phyloP scores from a whole-genome alignment of 192 early-diverging fungal species.

The Coemansia sp. region DNA sequence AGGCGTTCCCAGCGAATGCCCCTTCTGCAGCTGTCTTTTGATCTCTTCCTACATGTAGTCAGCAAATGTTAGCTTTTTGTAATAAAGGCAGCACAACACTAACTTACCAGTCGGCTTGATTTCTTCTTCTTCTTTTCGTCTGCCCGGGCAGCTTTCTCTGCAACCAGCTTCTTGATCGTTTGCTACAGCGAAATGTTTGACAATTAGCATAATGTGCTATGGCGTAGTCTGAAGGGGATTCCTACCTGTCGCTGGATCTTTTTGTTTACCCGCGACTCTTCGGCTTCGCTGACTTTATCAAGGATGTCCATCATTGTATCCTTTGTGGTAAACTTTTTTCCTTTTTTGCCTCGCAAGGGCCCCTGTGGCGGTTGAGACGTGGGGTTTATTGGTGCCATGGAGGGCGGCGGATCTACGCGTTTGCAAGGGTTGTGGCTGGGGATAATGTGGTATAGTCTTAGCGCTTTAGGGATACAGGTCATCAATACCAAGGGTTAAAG shows the following conservation, averaged over 20 bases:
- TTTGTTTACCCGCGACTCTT: constrained; percentile 32
- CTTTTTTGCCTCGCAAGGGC: constrained; percentile 14
- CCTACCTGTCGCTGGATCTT: constrained; percentile 48
- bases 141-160: constrained; percentile 24
- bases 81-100: too few relatives aligned
- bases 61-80: too few relatives aligned
- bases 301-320: constrained; percentile 41
- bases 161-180: constrained; percentile 29
- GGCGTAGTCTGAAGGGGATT: not conserved
- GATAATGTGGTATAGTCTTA: not conserved
- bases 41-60: constrained; percentile 47
- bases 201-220: too few relatives aligned
- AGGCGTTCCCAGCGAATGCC: constrained; percentile 17
- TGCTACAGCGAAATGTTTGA: constrained; percentile 13
- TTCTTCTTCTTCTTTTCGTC: constrained; percentile 32
- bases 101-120: constrained; percentile 22
- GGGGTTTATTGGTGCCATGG: not conserved
- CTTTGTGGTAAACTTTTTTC: constrained; percentile 32
- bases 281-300: constrained; percentile 36
- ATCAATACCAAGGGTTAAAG: not conserved
- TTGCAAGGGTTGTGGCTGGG: not conserved
- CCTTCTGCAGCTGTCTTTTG: constrained; percentile 31
- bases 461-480: constrained; percentile 1
- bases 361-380: not conserved
- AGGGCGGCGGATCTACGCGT: too few relatives aligned